phyloP scores from a whole-genome alignment of 2,329 filamentous ascomycete genomes.

The Fusarium humuli region DNA sequence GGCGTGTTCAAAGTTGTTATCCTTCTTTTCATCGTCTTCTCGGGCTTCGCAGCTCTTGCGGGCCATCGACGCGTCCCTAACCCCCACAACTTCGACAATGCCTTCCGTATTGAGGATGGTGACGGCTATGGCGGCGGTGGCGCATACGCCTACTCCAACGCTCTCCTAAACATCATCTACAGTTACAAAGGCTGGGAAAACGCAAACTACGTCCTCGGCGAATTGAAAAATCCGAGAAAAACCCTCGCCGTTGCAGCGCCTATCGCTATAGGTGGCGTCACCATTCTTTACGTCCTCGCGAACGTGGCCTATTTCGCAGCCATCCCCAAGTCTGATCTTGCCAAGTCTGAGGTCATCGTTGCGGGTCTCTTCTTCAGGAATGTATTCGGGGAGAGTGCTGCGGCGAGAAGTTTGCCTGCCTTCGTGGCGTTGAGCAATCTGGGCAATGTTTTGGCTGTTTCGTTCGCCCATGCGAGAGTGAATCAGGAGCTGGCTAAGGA shows the following conservation, averaged over 20 bases:
- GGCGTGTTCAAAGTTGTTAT: conserved; percentile 71
- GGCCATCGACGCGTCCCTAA: conserved; percentile 61
- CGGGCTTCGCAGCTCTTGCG: conserved; percentile 67
- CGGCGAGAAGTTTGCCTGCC: conserved; percentile 60
- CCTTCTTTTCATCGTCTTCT: conserved; percentile 70
- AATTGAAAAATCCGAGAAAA: conserved; percentile 66
- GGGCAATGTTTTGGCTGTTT: conserved; percentile 71
- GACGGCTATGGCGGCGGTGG: conserved; percentile 61
- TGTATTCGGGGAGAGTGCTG: conserved; percentile 68
- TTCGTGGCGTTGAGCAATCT: conserved; percentile 72
- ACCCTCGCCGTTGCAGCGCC: conserved; percentile 68
- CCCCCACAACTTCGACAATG: conserved; percentile 68
- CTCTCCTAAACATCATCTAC: conserved; percentile 69
- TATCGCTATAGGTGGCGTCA: conserved; percentile 67
- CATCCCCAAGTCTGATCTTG: conserved; percentile 68
- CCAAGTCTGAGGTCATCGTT: conserved; percentile 68
- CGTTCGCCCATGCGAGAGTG: conserved; percentile 68
- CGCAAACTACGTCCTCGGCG: conserved; percentile 70
- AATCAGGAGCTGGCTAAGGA: conserved; percentile 78
- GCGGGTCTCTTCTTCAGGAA: conserved; percentile 71
- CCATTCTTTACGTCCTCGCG: conserved; percentile 70
- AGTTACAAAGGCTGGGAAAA: conserved; percentile 74
- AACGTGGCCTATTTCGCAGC: conserved; percentile 75
- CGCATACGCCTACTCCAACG: conserved; percentile 66
- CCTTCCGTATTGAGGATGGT: conserved; percentile 60